Base-by-base conservation (phyloP, 1,139 yeast species). In the Blastobotrys buckinghamii region DNA sequence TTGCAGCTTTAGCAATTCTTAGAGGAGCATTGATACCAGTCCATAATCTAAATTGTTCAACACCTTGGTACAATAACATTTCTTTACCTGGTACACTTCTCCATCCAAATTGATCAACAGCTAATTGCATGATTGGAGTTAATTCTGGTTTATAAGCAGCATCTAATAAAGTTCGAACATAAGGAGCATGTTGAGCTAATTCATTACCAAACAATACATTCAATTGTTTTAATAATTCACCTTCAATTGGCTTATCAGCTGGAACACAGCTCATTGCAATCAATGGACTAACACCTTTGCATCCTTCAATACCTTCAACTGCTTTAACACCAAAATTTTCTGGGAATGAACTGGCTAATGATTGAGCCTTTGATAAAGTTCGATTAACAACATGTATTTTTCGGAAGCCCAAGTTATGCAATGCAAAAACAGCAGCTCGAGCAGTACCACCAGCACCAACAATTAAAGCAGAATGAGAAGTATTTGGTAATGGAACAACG, bases 361-460 rank as follows among this genome's bases (percentile, higher is more conserved):
- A 82, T 19, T 67, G 67, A 46, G 88, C 72, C 60, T 88, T 89
- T 13, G 81, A 68, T 1, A 71, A 66, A 0, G 96, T 88, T 63
- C 99, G 81, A 72, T 92, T 92, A 51, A 86, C 67, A 72, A 92
- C 73, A 70, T 82, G 89, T 53, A 92, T 85, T 57, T 75, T 79
- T 37, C 72, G 60, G 64, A 95, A 88, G 1, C 97, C 97, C 72
- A 92, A 71, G 54, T 78, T 66, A 60, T 82, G 79, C 59, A 92
- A 75, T 1, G 98, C 97, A 65, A 78, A 90, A 22, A 87, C 80
- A 1, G 97, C 98, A 38, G 98, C 97, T 62, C 97, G 78, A 0
- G 96, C 83, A 34, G 99, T 90, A 44, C 99, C 99, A 40, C 99
- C 99, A 27, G 96, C 96, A 44, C 99, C 99, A 57, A 92, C 73